These are phyloP conservation scores for Cordia subcordata DNA, from an alignment of 257 asterid species.

Conservation along the genomic window DNA sequence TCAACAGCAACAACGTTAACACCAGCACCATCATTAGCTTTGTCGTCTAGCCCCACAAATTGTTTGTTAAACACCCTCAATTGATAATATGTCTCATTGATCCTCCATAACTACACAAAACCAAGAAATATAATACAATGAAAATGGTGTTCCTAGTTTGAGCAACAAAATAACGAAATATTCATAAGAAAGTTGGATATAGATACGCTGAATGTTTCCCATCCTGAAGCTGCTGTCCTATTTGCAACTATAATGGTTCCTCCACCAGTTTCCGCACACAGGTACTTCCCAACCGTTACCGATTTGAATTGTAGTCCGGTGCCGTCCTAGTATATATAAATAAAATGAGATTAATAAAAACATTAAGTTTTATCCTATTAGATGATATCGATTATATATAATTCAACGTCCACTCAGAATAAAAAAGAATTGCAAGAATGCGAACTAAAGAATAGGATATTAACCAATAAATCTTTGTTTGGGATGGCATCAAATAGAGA, in stretches of 20 bases:
- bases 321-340: constrained; percentile 55
- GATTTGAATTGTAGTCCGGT: constrained; percentile 58
- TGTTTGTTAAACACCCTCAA: constrained; percentile 59
- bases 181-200: neutral
- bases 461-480: constrained; percentile 57
- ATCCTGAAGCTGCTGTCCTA: constrained; percentile 55
- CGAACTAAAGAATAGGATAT: neutral
- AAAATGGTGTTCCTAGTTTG: too few relatives aligned
- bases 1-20: constrained; percentile 26
- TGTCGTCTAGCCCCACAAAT: constrained; percentile 49
- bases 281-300: constrained; percentile 45
- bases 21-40: constrained; percentile 22
- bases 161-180: neutral
- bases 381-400: too few relatives aligned
- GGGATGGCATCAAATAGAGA: constrained; percentile 60
- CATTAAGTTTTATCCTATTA: neutral
- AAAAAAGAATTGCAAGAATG: too few relatives aligned
- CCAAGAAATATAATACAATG: too few relatives aligned
- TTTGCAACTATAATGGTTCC: constrained; percentile 63
- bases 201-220: constrained; percentile 72
- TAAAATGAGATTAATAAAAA: neutral
- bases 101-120: constrained; percentile 66
- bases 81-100: constrained; percentile 42
- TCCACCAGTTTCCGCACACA: constrained; percentile 73
- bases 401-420: neutral